Conservation (phyloP, 2,329 filamentous ascomycete genomes). For the Aspergillus awamori region DNA sequence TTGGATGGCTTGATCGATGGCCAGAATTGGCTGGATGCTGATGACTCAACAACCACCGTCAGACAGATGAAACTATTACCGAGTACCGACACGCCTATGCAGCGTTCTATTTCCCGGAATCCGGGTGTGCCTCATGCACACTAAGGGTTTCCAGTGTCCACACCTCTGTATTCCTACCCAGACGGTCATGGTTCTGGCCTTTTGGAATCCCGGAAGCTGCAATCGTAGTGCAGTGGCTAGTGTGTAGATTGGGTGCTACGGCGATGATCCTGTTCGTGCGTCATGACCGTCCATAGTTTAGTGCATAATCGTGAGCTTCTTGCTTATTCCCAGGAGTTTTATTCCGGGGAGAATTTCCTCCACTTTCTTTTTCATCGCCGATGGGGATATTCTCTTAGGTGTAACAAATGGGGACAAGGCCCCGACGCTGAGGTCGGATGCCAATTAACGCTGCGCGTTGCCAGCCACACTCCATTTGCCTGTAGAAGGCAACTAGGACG, state of each 20-base stretch:
- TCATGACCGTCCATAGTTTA: background rate
- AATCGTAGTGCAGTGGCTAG: slow-evolving; percentile 5
- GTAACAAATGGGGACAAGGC: background rate
- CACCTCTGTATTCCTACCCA: background rate
- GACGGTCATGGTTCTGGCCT: background rate
- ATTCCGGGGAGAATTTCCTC: background rate
- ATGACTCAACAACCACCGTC: background rate
- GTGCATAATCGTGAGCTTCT: background rate
- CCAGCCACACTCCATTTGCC: slow-evolving; percentile 1
- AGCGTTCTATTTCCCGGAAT: slow-evolving; percentile 11
- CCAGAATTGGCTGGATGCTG: slow-evolving; percentile 2
- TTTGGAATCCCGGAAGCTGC: background rate
- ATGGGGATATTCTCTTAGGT: background rate
- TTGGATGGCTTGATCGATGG: background rate
- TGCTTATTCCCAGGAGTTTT: background rate
- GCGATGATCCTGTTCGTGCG: slow-evolving; percentile 1
- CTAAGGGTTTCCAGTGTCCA: slow-evolving; percentile 8
- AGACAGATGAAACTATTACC: slow-evolving; percentile 1
- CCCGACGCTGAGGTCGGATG: background rate
- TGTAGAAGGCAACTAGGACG: slow-evolving; percentile 5
- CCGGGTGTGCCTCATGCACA: slow-evolving; percentile 11
- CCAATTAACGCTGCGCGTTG: slow-evolving; percentile 1
- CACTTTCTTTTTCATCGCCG: background rate
- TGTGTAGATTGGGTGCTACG: background rate
- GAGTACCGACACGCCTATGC: background rate